Conservation (phyloP, 2,329 filamentous ascomycete genomes). For the Xylariaceae sp. region DNA sequence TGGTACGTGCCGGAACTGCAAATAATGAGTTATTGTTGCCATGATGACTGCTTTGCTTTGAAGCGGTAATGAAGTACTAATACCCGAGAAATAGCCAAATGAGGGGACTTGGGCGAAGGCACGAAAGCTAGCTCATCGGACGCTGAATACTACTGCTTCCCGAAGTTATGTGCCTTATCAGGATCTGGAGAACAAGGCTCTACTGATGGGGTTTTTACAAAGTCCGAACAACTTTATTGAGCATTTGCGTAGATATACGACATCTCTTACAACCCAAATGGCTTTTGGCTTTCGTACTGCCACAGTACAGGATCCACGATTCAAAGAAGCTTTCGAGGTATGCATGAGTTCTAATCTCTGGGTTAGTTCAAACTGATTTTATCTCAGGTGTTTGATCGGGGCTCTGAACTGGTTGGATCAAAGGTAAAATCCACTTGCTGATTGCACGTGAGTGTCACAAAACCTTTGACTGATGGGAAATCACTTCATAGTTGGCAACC, state of each 20-base stretch:
- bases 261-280: constrained; percentile 46
- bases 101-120: constrained; percentile 26
- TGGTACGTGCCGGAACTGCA: background rate
- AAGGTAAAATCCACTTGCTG: background rate
- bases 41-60: background rate
- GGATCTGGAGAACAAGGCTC: constrained; percentile 51
- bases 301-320: constrained; percentile 15
- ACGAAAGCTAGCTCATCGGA: constrained; percentile 36
- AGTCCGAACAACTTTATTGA: constrained; percentile 39
- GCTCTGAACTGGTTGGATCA: background rate
- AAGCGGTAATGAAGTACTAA: too few species aligned
- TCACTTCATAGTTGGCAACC: too few species aligned
- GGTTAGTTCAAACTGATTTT: constrained; percentile 1
- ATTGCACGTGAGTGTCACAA: constrained; percentile 17
- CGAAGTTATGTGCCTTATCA: constrained; percentile 52
- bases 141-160: constrained; percentile 44
- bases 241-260: constrained; percentile 45
- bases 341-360: constrained; percentile 3
- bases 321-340: constrained; percentile 31
- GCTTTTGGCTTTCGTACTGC: constrained; percentile 42
- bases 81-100: constrained; percentile 28
- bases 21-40: background rate
- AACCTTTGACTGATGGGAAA: constrained; percentile 43
- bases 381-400: constrained; percentile 1
- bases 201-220: constrained; percentile 47